Conservation (phyloP, 208 protist genomes). For the Leishmania arabica region DNA sequence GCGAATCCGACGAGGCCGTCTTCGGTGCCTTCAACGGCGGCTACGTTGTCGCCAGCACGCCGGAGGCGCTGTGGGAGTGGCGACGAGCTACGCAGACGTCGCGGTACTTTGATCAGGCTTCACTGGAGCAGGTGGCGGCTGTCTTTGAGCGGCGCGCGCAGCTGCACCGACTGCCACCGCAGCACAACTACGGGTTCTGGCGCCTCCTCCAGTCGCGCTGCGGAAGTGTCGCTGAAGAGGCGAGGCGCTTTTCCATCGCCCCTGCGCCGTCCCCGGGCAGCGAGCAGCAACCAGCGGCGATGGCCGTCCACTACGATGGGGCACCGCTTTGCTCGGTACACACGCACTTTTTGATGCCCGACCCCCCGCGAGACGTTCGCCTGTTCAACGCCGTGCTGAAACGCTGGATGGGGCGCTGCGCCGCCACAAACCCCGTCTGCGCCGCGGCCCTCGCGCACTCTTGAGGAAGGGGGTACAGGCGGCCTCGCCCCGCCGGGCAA, state of each 20-base stretch:
- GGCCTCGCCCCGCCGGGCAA: no score
- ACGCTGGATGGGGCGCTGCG: conserved; percentile 38
- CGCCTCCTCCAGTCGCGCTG: conserved; percentile 59
- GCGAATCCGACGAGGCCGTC: conserved; percentile 43
- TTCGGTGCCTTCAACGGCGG: conserved; percentile 84
- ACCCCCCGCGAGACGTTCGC: conserved; percentile 35
- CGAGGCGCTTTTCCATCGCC: conserved; percentile 56
- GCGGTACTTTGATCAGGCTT: conserved; percentile 80
- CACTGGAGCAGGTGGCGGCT: conserved; percentile 62
- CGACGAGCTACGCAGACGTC: conserved; percentile 56
- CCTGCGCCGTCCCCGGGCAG: not conserved
- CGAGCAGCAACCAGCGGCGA: not conserved
- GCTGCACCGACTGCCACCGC: conserved; percentile 52
- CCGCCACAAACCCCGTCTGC: conserved; percentile 12
- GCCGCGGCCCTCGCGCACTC: conserved; percentile 5
- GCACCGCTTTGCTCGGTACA: conserved; percentile 67
- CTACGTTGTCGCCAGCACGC: conserved; percentile 48
- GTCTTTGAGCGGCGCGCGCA: conserved; percentile 24
- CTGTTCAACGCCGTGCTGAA: conserved; percentile 66
- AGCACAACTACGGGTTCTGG: conserved; percentile 90
- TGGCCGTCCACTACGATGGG: conserved; percentile 55
- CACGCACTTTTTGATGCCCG: conserved; percentile 60
- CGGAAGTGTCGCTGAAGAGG: conserved; percentile 35
- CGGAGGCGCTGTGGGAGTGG: conserved; percentile 60
- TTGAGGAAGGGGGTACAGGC: no score